Conservation (phyloP, 176 grass and related monocot genomes). For the Alloteropsis semialata region DNA sequence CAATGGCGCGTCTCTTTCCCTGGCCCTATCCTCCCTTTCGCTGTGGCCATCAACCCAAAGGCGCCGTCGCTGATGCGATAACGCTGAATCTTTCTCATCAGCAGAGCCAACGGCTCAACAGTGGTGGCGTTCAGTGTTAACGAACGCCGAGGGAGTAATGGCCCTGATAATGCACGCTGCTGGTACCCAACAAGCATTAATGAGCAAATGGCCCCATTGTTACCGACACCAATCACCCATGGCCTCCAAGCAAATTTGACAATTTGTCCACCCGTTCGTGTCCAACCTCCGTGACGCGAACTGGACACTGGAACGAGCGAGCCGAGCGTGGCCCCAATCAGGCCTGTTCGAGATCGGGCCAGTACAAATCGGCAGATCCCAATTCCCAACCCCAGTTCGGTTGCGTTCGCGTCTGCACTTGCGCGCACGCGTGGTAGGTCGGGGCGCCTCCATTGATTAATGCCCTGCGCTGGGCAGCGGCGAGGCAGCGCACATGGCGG, state of each 20-base stretch:
- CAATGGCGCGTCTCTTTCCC: background rate
- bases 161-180: background rate
- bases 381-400: background rate
- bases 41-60: background rate
- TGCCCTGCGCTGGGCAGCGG: background rate
- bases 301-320: background rate
- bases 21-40: background rate
- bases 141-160: background rate
- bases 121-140: background rate
- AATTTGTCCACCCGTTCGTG: too few species aligned
- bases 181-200: background rate
- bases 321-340: background rate
- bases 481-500: constrained; percentile 30
- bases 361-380: background rate
- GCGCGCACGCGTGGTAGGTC: constrained; percentile 10
- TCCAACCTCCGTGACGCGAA: background rate
- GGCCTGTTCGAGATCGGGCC: background rate
- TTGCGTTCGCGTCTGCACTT: background rate
- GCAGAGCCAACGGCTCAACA: too few species aligned
- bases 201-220: background rate
- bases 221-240: background rate
- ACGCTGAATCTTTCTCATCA: background rate
- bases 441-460: constrained; percentile 23
- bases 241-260: too few species aligned
- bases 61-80: background rate